phyloP scores from a whole-genome alignment of 2,329 filamentous ascomycete species.

The Hirsutella rhossiliensis region DNA sequence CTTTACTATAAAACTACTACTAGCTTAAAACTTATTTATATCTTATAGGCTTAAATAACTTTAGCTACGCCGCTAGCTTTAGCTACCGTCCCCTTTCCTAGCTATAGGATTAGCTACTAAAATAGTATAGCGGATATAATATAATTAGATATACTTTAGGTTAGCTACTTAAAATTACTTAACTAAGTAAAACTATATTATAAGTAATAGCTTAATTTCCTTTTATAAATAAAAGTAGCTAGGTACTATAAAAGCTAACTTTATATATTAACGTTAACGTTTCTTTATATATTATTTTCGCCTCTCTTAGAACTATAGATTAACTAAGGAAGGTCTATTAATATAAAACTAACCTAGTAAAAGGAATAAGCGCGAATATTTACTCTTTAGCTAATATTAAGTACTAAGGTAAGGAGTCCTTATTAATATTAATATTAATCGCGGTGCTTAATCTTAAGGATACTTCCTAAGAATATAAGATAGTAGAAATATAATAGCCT shows the following conservation, averaged over 20 bases:
- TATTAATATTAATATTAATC: not conserved
- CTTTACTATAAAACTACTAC: not conserved
- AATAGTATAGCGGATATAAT: not conserved
- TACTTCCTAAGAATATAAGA: not conserved
- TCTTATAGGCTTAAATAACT: too few relatives aligned
- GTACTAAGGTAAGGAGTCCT: too few relatives aligned
- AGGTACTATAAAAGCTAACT: not conserved
- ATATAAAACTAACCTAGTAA: too few relatives aligned
- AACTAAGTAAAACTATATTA: not conserved
- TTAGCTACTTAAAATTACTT: not conserved
- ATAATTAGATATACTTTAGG: not conserved
- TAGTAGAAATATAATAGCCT: not conserved
- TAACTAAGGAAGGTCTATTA: not conserved
- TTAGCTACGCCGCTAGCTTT: not conserved
- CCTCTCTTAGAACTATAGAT: not conserved
- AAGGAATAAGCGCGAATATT: too few relatives aligned
- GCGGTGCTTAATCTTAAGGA: not conserved
- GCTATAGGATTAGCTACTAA: not conserved
- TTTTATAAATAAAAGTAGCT: not conserved
- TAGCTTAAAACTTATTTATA: not conserved
- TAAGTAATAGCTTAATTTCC: too few relatives aligned
- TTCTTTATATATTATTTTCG: not conserved
- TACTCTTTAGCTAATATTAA: too few relatives aligned
- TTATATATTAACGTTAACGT: not conserved
- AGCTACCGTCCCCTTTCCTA: not conserved